Percentiles rank a stretch among this genome's conserved stretches.
phyloP scores from a whole-genome alignment of 2,329 filamentous ascomycete genomes.

The Penicillium sp. region DNA sequence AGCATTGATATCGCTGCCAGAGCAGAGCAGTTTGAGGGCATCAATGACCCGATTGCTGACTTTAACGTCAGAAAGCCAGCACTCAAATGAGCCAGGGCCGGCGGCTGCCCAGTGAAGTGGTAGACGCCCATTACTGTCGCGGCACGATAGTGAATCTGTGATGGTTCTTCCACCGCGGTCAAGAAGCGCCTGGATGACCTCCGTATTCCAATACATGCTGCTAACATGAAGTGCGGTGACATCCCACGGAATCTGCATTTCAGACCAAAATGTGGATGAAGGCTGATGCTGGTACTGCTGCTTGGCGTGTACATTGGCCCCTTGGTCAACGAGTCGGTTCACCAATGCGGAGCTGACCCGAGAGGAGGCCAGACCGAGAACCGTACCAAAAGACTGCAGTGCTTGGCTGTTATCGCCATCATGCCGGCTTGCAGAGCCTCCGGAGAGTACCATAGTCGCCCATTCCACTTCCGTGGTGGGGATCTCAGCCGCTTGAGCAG shows the following conservation, averaged over 20 bases:
- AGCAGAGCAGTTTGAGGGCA: not conserved
- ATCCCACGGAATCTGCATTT: not conserved
- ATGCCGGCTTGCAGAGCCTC: not conserved
- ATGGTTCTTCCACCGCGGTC: not conserved
- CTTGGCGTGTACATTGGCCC: too few relatives aligned
- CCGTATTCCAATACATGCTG: conserved; percentile 3
- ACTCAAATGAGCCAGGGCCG: not conserved
- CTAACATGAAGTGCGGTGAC: conserved; percentile 5
- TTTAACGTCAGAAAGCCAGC: not conserved
- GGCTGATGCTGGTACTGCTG: not conserved
- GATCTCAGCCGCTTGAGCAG: not conserved
- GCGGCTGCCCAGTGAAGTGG: conserved; percentile 4
- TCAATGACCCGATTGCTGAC: not conserved
- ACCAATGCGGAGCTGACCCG: too few relatives aligned
- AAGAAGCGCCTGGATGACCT: conserved; percentile 2
- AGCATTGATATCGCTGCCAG: not conserved
- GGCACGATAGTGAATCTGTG: not conserved
- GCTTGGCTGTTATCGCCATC: too few relatives aligned
- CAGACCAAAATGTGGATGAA: not conserved
- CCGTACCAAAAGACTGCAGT: too few relatives aligned
- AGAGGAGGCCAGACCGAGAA: too few relatives aligned
- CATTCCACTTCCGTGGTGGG: not conserved
- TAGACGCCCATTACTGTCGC: conserved; percentile 7
- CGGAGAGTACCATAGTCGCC: too few relatives aligned
- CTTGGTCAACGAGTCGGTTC: too few relatives aligned